These are phyloP conservation scores for Boeremia lycopersici DNA, from an alignment of 2,329 filamentous ascomycete species.

Conservation along the genomic window DNA sequence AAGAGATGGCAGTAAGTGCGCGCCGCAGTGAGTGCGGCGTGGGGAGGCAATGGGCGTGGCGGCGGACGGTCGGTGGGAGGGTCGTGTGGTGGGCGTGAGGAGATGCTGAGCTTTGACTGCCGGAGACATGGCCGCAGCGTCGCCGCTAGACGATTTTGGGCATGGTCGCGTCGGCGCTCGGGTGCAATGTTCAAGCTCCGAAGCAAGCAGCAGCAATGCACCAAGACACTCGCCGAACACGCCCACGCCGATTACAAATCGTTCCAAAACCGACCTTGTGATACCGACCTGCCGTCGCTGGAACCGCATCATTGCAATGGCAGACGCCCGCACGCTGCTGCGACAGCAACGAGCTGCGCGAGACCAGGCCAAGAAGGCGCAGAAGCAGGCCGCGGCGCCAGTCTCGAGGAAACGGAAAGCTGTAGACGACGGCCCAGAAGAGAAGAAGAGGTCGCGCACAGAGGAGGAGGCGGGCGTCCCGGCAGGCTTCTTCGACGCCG, in stretches of 20 bases:
- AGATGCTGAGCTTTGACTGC: slow-evolving; percentile 31
- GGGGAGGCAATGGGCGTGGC: slow-evolving; percentile 20
- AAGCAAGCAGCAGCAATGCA: not conserved
- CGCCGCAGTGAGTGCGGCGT: slow-evolving; percentile 14
- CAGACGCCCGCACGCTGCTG: slow-evolving; percentile 47
- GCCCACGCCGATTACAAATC: not conserved
- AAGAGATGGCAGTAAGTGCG: slow-evolving; percentile 13
- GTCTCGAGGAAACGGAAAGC: slow-evolving; percentile 47
- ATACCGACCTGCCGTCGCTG: not conserved
- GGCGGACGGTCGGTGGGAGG: slow-evolving; percentile 24
- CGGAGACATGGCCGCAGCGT: slow-evolving; percentile 14
- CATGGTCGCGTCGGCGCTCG: not conserved
- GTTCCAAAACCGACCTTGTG: too few relatives aligned
- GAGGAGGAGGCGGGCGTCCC: slow-evolving; percentile 42
- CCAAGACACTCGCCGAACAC: not conserved
- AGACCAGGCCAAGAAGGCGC: slow-evolving; percentile 39
- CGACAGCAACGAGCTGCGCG: slow-evolving; percentile 48
- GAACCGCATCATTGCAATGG: slow-evolving; percentile 30
- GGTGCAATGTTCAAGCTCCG: not conserved
- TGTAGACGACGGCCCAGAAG: slow-evolving; percentile 34
- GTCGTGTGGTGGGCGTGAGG: slow-evolving; percentile 42
- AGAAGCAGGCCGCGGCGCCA: slow-evolving; percentile 37
- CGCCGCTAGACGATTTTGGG: slow-evolving; percentile 8
- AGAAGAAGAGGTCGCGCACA: slow-evolving; percentile 42
- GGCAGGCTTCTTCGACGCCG: slow-evolving; percentile 44